Conservation (phyloP, 352 stramenopile species). For the Hyaloperonospora brassicae region DNA sequence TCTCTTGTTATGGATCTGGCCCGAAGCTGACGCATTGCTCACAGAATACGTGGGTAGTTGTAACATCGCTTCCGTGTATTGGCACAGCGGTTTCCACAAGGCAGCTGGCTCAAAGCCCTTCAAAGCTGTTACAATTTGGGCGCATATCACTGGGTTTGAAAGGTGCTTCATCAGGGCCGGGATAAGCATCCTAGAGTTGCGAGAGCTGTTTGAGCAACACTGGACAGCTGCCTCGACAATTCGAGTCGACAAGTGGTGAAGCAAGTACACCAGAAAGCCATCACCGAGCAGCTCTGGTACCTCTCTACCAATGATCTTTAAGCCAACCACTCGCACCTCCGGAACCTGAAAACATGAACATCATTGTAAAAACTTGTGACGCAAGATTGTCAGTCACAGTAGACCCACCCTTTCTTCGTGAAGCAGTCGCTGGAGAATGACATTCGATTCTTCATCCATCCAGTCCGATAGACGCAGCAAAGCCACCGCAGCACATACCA, state of each 20-base stretch:
- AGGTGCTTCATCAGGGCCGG: slow-evolving; percentile 76
- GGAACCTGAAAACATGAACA: slow-evolving; percentile 24
- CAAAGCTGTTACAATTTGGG: slow-evolving; percentile 60
- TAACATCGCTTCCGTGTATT: slow-evolving; percentile 49
- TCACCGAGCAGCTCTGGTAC: slow-evolving; percentile 74
- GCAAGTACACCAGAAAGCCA: slow-evolving; percentile 76
- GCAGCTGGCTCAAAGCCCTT: slow-evolving; percentile 58
- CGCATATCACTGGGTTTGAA: slow-evolving; percentile 48
- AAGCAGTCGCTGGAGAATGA: slow-evolving; percentile 68
- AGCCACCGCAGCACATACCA: slow-evolving; percentile 67
- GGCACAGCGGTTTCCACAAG: slow-evolving; percentile 58
- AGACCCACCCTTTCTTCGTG: slow-evolving; percentile 61
- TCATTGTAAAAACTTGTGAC: neutral
- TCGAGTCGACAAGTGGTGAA: slow-evolving; percentile 58
- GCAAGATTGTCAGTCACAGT: neutral
- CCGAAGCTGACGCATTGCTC: slow-evolving; percentile 1
- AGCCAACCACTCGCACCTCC: slow-evolving; percentile 63
- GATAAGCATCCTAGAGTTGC: slow-evolving; percentile 78
- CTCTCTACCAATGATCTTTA: slow-evolving; percentile 78
- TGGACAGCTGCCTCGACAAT: slow-evolving; percentile 77
- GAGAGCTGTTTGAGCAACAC: slow-evolving; percentile 67
- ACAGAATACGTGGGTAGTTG: slow-evolving; percentile 9
- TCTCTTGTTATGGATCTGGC: slow-evolving; percentile 31
- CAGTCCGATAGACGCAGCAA: slow-evolving; percentile 68
- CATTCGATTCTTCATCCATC: slow-evolving; percentile 81